Evolutionary conservation across 768 basidiomycete genomes (phyloP).

Genomic region (Brasilioporus rufonigricans): DNA sequence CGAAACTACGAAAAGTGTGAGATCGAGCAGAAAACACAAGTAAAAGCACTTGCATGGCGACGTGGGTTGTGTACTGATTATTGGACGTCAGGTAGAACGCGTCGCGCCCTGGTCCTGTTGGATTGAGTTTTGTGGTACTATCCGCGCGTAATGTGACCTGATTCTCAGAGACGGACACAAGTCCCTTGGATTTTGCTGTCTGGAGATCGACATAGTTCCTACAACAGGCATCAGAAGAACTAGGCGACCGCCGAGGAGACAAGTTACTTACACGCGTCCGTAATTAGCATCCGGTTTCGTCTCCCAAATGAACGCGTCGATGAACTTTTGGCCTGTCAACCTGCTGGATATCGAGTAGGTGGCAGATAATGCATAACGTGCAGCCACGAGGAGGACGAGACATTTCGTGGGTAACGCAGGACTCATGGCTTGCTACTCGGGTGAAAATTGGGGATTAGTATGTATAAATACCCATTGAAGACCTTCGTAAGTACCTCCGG

Average conservation of each 20-base stretch:
- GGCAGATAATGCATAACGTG: conserved; percentile 30
- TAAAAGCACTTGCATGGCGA: conserved; percentile 26
- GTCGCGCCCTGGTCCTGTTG: conserved; percentile 35
- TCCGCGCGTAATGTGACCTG: conserved; percentile 36
- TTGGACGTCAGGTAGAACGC: conserved; percentile 34
- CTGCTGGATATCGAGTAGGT: conserved; percentile 47
- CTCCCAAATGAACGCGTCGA: conserved; percentile 32
- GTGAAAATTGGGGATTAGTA: background rate
- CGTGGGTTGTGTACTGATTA: conserved; percentile 32
- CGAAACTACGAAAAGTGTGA: conserved; percentile 25
- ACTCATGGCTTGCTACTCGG: background rate
- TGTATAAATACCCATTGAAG: too few relatives aligned
- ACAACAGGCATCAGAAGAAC: background rate
- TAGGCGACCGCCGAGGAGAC: background rate
- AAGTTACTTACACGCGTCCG: conserved; percentile 25
- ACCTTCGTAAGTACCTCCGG: too few relatives aligned
- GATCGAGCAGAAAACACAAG: background rate
- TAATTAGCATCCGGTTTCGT: conserved; percentile 29
- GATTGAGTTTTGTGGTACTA: conserved; percentile 27
- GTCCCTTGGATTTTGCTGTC: conserved; percentile 53
- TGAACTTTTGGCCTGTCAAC: conserved; percentile 48
- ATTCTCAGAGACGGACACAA: conserved; percentile 54
- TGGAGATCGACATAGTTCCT: conserved; percentile 45
- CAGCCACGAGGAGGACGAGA: conserved; percentile 9
- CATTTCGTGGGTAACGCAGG: background rate